Conservation (phyloP, 495 filamentous ascomycete species). For the Chaetomium cochliodes region DNA sequence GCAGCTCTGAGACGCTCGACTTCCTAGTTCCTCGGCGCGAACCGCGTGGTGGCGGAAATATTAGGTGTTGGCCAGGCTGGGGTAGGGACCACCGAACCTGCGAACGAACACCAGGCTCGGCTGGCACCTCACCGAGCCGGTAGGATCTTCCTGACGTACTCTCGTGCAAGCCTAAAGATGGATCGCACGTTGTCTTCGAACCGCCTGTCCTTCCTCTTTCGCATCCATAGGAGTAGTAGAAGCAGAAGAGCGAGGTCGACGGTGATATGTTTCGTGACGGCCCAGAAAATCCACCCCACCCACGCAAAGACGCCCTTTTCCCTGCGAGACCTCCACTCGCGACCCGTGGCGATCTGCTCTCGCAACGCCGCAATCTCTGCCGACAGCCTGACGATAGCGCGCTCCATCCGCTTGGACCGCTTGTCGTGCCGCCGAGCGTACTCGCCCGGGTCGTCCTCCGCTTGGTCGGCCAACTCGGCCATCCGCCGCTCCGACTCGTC, state of each 20-base stretch:
- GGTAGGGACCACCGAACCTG: not conserved
- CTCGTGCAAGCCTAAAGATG: constrained; percentile 60
- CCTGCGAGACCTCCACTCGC: constrained; percentile 54
- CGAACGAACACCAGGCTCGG: not conserved
- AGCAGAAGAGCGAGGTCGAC: constrained; percentile 69
- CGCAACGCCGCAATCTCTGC: constrained; percentile 90
- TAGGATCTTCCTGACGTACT: constrained; percentile 56
- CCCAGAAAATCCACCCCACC: constrained; percentile 69
- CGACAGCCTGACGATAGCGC: constrained; percentile 83
- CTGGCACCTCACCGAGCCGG: constrained; percentile 47
- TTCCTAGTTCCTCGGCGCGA: too few species aligned
- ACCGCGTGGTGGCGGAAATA: not conserved
- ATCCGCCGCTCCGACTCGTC: constrained; percentile 62
- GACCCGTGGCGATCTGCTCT: constrained; percentile 77
- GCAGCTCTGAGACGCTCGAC: too few species aligned
- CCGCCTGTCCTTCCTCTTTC: constrained; percentile 69
- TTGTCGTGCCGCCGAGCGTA: constrained; percentile 49
- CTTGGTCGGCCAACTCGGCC: constrained; percentile 42
- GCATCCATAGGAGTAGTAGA: constrained; percentile 74
- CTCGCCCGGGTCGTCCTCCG: constrained; percentile 46
- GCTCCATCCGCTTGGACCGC: constrained; percentile 83
- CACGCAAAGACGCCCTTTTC: constrained; percentile 64
- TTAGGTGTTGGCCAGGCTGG: not conserved
- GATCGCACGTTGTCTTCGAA: constrained; percentile 73
- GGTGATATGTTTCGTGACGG: constrained; percentile 67